Evolutionary conservation across 495 filamentous ascomycete genomes (phyloP).

Genomic region (Aspergillus indologenus): DNA sequence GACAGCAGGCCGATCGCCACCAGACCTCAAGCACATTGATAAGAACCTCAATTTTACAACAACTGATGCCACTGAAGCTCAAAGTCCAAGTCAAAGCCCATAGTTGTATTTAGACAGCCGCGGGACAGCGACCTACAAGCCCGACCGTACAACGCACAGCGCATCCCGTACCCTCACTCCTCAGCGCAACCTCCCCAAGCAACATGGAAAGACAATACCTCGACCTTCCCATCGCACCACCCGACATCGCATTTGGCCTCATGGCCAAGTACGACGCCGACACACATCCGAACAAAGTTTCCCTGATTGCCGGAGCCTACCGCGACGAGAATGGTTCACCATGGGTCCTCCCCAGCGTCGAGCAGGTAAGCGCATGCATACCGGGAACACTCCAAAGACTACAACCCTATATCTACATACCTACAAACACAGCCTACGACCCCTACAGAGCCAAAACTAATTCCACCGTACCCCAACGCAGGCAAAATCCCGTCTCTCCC

Average conservation of each 20-base stretch:
- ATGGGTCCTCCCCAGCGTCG: conserved; percentile 33
- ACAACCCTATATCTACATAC: too few relatives aligned
- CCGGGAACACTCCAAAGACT: too few relatives aligned
- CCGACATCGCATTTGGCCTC: conserved; percentile 17
- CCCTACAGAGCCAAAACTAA: not conserved
- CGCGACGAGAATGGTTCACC: conserved; percentile 31
- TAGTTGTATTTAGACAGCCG: too few relatives aligned
- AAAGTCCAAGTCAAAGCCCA: too few relatives aligned
- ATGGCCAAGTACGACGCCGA: conserved; percentile 13
- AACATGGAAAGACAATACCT: conserved; percentile 7
- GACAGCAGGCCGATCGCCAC: not conserved
- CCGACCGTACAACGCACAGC: too few relatives aligned
- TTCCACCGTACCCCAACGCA: conserved; percentile 4
- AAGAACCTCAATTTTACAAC: not conserved
- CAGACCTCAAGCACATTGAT: not conserved
- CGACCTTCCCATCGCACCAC: conserved; percentile 1
- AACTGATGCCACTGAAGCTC: not conserved
- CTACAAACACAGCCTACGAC: not conserved
- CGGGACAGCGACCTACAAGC: too few relatives aligned
- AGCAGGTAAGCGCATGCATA: conserved; percentile 17
- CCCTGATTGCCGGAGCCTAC: conserved; percentile 25
- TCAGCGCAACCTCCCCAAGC: not conserved
- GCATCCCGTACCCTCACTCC: too few relatives aligned
- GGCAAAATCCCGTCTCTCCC: conserved; percentile 13
- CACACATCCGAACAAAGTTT: conserved; percentile 20